Base-by-base conservation (phyloP, 1,284 basidiomycete species). In the Cryptococcus sp. region DNA sequence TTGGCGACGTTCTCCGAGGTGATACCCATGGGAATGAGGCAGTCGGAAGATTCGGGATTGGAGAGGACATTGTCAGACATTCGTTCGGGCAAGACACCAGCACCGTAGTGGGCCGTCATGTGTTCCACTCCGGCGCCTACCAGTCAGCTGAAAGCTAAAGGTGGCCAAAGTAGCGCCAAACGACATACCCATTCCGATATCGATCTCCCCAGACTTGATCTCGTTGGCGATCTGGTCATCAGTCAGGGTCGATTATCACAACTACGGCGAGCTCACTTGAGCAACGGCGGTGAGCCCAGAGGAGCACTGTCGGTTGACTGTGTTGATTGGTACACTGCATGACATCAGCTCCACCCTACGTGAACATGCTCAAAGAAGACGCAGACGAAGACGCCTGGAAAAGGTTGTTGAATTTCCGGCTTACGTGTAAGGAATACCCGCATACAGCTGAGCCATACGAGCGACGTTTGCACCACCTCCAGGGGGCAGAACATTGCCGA, bases 271-370 rank as follows among this genome's bases (percentile, higher is more conserved):
- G 43, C 64, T 44, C 12, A 64, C 65, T 72, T 89, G 66, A 73
- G 84, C 87, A 55, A 95, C 82, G 26, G 91, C 85, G 31, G 87
- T 83, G 43, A 98, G 79, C 55, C 93, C 92, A 26, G 87, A 91
- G 1, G 91, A 94, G 75, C 94, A 98, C 71, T 94, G 91, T 48
- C 94, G 79, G 78, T 98, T 97, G 57, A 97, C 79, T 14, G 93
- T 94, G 76, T 86, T 85, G 72, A 97, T 74, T 21, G 87, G 75
- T 2, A 83, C 77, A 9, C 71, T 73, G n/a, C 6, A 24, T n/a
- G n/a, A n/a, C 25, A 35, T 41, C 45, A 42, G 40, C n/a, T n/a
- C n/a, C n/a, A n/a, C n/a, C n/a, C n/a, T n/a, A n/a, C n/a, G n/a
- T n/a, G n/a, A n/a, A n/a, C n/a, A n/a, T n/a, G n/a, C n/a, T n/a